Evolutionary conservation across 805 yeast genomes (phyloP).

Genomic region (Hanseniaspora occidentalis): DNA sequence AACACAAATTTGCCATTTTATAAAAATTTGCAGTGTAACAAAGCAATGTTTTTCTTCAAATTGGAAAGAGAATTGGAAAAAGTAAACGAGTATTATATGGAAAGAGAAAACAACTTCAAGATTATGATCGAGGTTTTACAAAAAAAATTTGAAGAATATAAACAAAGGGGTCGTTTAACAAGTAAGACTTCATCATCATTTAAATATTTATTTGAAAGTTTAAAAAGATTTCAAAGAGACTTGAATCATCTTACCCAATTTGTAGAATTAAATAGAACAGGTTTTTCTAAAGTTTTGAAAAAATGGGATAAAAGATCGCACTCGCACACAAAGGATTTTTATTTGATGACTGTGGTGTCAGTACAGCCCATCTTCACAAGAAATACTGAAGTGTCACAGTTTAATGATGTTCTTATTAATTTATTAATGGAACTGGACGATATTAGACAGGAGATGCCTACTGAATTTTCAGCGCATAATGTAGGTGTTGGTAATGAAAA

Average conservation of each 20-base stretch:
- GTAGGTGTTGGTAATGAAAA: too few species aligned
- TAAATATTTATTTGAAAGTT: slow-evolving; percentile 74
- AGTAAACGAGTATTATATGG: slow-evolving; percentile 83
- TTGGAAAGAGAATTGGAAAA: slow-evolving; percentile 92
- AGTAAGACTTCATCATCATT: slow-evolving; percentile 64
- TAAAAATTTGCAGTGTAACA: slow-evolving; percentile 67
- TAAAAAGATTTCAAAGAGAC: slow-evolving; percentile 81
- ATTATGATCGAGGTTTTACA: slow-evolving; percentile 64
- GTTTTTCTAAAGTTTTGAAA: slow-evolving; percentile 88
- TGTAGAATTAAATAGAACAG: slow-evolving; percentile 89
- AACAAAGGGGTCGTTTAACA: slow-evolving; percentile 31
- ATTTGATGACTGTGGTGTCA: slow-evolving; percentile 81
- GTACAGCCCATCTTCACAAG: slow-evolving; percentile 96
- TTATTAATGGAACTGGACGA: slow-evolving; percentile 20
- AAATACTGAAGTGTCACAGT: slow-evolving; percentile 58
- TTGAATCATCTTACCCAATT: slow-evolving; percentile 82
- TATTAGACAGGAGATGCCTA: slow-evolving; percentile 9
- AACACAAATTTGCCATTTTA: slow-evolving; percentile 26
- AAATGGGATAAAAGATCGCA: slow-evolving; percentile 98
- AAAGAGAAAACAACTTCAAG: slow-evolving; percentile 79
- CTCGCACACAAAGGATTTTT: slow-evolving; percentile 86
- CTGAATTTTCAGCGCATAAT: too few species aligned
- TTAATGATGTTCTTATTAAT: slow-evolving; percentile 50
- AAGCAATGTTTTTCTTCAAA: slow-evolving; percentile 76
- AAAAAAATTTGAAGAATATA: slow-evolving; percentile 49